Evolutionary conservation across 2,329 filamentous ascomycete species (phyloP).

Genomic region (Fusarium udum): DNA sequence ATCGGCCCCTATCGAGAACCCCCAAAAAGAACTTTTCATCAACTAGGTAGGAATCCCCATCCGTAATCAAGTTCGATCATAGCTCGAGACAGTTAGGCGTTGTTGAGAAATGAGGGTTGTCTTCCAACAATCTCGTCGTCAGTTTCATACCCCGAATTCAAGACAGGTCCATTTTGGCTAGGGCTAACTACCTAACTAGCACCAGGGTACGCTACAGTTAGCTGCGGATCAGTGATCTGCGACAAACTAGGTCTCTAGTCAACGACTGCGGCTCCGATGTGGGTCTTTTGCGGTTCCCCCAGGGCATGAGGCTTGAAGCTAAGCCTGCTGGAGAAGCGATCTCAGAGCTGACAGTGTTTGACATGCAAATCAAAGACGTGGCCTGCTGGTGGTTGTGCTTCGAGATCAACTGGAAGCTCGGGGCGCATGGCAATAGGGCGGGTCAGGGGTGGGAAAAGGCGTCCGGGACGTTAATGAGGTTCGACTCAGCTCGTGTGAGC

Average conservation of each 20-base stretch:
- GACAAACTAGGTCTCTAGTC: slow-evolving; percentile 12
- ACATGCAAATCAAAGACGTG: slow-evolving; percentile 14
- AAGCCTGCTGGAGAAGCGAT: slow-evolving; percentile 6
- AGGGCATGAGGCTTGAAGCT: slow-evolving; percentile 29
- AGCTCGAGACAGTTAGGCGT: neutral
- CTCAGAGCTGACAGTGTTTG: slow-evolving; percentile 22
- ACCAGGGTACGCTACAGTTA: slow-evolving; percentile 1
- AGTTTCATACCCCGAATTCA: slow-evolving; percentile 30
- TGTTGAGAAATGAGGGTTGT: slow-evolving; percentile 25
- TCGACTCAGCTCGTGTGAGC: slow-evolving; percentile 24
- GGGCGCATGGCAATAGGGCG: slow-evolving; percentile 21
- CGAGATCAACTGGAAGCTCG: slow-evolving; percentile 8
- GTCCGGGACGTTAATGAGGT: neutral
- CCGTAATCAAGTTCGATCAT: neutral
- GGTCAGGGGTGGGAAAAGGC: slow-evolving; percentile 2
- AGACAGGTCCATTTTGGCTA: neutral
- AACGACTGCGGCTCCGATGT: slow-evolving; percentile 44
- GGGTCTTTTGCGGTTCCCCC: slow-evolving; percentile 43
- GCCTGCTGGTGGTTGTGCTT: neutral
- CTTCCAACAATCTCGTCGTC: slow-evolving; percentile 8
- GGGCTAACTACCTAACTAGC: neutral
- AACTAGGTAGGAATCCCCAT: no score
- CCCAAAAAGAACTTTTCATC: neutral
- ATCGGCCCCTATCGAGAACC: slow-evolving; percentile 17
- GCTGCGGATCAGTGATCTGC: slow-evolving; percentile 44